Evolutionary conservation across 2,329 filamentous ascomycete species (phyloP).

Genomic region (Arthroderma uncinatum): DNA sequence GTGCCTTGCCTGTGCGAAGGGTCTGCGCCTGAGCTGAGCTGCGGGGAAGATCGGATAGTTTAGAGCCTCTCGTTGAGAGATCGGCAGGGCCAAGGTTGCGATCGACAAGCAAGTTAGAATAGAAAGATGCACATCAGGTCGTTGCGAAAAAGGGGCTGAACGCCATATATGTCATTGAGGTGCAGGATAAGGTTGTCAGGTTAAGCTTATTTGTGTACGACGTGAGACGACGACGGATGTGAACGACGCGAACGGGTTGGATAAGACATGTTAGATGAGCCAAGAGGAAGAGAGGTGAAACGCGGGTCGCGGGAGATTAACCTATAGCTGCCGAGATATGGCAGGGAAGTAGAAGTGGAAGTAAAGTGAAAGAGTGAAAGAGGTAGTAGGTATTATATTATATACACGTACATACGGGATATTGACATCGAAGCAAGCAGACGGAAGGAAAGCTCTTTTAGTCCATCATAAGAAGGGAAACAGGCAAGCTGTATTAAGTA

Average conservation of each 20-base stretch:
- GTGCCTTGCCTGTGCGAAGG: neutral
- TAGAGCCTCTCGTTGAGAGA: neutral
- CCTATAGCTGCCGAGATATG: neutral
- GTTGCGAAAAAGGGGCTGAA: neutral
- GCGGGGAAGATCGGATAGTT: neutral
- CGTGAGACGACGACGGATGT: no score
- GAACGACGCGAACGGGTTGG: no score
- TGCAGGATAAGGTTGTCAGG: neutral
- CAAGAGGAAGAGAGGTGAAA: no score
- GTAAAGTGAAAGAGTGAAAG: neutral
- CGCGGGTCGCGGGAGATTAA: neutral
- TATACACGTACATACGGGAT: neutral
- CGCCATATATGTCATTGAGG: no score
- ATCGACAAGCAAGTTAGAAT: neutral
- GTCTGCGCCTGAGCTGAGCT: neutral
- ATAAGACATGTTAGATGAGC: no score
- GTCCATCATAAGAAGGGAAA: neutral
- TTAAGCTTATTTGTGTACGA: neutral
- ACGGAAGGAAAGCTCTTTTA: neutral
- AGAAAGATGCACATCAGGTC: no score
- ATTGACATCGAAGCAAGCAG: neutral
- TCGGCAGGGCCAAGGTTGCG: neutral
- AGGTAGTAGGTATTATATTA: slow-evolving; percentile 2
- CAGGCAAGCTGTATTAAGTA: slow-evolving; percentile 2
- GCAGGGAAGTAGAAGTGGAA: neutral